Percentiles rank a stretch among this genome's conserved stretches.
These are phyloP conservation scores for Adenanthera pavonina DNA, from an alignment of 306 rosid species.

Conservation along the genomic window DNA sequence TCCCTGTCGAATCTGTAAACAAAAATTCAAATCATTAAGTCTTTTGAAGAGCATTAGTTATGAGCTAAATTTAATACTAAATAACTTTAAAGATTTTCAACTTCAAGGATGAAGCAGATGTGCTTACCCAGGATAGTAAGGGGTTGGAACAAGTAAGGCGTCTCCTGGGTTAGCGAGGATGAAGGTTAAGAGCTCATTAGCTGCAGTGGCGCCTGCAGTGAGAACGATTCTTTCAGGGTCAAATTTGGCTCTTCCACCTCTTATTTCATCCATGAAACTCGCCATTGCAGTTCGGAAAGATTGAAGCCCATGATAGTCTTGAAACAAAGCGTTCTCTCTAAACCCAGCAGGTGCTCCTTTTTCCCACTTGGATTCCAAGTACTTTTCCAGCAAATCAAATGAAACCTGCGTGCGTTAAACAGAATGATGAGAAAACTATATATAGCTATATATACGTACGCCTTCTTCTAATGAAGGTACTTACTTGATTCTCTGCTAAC, in stretches of 20 bases:
- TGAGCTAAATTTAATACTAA: no score
- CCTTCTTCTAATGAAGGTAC: conserved; percentile 10
- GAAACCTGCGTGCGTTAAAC: conserved; percentile 73
- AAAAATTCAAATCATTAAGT: background rate
- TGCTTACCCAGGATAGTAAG: conserved; percentile 92
- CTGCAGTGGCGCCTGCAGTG: conserved; percentile 97
- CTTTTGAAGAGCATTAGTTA: background rate
- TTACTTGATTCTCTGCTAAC: conserved; percentile 94
- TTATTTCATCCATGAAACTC: conserved; percentile 80
- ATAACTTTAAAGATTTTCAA: no score
- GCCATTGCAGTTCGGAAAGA: conserved; percentile 91
- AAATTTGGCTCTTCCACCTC: conserved; percentile 77
- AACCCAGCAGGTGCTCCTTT: conserved; percentile 55
- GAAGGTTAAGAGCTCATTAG: conserved; percentile 89
- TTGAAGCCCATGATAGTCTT: conserved; percentile 87
- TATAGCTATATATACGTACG: background rate
- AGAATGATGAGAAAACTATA: background rate
- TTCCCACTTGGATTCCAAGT: conserved; percentile 58
- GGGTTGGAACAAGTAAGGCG: conserved; percentile 86
- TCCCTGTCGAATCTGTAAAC: conserved; percentile 83
- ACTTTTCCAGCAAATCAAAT: conserved; percentile 79
- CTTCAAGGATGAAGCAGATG: no score
- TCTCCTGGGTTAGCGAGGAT: conserved; percentile 85
- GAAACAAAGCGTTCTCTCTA: conserved; percentile 87
- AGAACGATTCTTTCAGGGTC: conserved; percentile 72